A percentile compares a stretch with the other conserved stretches of the same genome.
Conservation (phyloP, 2,329 filamentous ascomycete species). For the Xylaria sp. region DNA sequence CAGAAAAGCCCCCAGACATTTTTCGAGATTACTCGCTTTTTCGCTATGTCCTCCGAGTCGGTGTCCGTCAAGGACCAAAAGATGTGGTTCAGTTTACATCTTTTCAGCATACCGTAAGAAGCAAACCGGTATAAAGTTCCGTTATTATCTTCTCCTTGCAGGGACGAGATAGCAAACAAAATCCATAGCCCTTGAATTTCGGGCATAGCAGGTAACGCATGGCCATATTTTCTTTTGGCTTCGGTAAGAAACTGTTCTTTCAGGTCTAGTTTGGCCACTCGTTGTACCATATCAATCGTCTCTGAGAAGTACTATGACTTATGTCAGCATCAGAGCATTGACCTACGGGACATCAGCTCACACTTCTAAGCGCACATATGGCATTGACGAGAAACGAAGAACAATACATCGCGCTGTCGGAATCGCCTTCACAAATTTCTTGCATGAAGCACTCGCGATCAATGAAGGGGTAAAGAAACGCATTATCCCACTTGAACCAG, state of each 20-base stretch:
- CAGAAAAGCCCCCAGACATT: constrained; percentile 30
- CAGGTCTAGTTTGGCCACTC: constrained; percentile 13
- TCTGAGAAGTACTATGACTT: constrained; percentile 26
- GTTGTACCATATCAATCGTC: constrained; percentile 2
- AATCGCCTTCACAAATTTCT: constrained; percentile 20
- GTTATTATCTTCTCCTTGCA: constrained; percentile 25
- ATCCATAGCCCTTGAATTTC: constrained; percentile 33
- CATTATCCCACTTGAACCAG: constrained; percentile 34
- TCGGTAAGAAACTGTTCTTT: constrained; percentile 24
- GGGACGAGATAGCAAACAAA: constrained; percentile 24
- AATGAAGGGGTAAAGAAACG: constrained; percentile 29
- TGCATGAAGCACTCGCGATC: constrained; percentile 28
- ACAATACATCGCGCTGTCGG: constrained; percentile 24
- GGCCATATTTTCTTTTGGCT: constrained; percentile 12
- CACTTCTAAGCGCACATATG: constrained; percentile 31
- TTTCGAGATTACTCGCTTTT: constrained; percentile 27
- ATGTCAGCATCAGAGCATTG: background rate
- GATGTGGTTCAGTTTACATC: constrained; percentile 1
- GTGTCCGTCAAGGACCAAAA: constrained; percentile 17
- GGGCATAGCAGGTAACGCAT: constrained; percentile 18
- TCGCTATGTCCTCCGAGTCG: background rate
- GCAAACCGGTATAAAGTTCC: constrained; percentile 31
- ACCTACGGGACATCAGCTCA: background rate
- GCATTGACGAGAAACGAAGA: constrained; percentile 33
- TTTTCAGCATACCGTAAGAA: constrained; percentile 30